Evolutionary conservation across 2,329 filamentous ascomycete genomes (phyloP).

Genomic region (Botrytis fabae): DNA sequence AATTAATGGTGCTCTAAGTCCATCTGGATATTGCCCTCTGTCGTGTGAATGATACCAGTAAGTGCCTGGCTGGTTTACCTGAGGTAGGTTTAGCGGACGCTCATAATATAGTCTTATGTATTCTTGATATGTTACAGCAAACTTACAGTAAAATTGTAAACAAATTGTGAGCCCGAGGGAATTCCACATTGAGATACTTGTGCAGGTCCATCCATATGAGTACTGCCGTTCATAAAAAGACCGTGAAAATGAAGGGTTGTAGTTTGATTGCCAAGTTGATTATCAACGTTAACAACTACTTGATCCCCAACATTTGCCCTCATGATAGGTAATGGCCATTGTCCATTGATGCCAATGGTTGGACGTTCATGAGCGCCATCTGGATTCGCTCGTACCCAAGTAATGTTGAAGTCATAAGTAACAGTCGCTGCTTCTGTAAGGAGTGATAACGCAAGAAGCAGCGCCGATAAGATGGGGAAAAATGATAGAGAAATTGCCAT

Average conservation of each 20-base stretch:
- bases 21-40: constrained; percentile 58
- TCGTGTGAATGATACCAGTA: constrained; percentile 73
- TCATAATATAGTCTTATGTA: constrained; percentile 37
- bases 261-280: constrained; percentile 52
- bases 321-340: constrained; percentile 72
- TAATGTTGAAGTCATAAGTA: constrained; percentile 66
- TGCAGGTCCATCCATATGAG: constrained; percentile 66
- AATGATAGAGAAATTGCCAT: constrained; percentile 48
- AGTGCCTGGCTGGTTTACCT: constrained; percentile 65
- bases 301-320: constrained; percentile 61
- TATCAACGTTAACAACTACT: constrained; percentile 46
- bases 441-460: constrained; percentile 38
- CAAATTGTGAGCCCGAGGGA: constrained; percentile 62
- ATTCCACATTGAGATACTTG: constrained; percentile 69
- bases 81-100: constrained; percentile 10
- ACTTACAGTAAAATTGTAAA: constrained; percentile 65
- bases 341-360: constrained; percentile 74
- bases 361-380: constrained; percentile 64
- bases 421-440: constrained; percentile 48
- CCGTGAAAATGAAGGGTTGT: constrained; percentile 72
- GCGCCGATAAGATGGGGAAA: constrained; percentile 43
- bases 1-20: constrained; percentile 56
- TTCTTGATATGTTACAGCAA: background rate
- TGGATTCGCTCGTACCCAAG: constrained; percentile 71
- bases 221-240: constrained; percentile 67